Conservation (phyloP, 2,329 filamentous ascomycete species). For the Claviceps maximensis region DNA sequence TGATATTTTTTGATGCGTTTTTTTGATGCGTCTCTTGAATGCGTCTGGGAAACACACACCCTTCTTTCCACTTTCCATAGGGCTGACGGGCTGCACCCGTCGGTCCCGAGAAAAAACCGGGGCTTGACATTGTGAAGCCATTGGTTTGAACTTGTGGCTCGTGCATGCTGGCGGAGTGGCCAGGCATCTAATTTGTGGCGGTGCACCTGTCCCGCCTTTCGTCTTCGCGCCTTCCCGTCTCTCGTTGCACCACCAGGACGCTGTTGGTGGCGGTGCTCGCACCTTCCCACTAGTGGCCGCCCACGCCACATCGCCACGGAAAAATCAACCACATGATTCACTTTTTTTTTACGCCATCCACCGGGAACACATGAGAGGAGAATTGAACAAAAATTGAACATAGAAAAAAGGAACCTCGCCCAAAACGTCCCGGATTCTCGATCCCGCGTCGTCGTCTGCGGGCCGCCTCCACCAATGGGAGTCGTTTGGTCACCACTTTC, state of each 20-base stretch:
- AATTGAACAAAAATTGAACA: too few species aligned
- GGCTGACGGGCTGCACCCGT: neutral
- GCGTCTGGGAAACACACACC: too few species aligned
- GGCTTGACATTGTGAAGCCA: too few species aligned
- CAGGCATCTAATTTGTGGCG: neutral
- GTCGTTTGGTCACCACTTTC: slow-evolving; percentile 7
- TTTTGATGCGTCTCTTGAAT: too few species aligned
- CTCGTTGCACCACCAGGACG: too few species aligned
- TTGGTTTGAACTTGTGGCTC: neutral
- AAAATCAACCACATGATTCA: too few species aligned
- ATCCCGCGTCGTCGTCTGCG: neutral
- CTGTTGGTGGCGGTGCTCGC: neutral
- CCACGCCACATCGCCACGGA: too few species aligned
- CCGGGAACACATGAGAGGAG: too few species aligned
- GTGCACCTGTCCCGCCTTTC: neutral
- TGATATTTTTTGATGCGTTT: too few species aligned
- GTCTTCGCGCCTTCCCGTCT: too few species aligned
- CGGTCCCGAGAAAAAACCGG: neutral
- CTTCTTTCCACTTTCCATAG: neutral
- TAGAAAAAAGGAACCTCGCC: neutral
- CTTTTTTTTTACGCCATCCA: too few species aligned
- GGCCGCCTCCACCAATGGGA: slow-evolving; percentile 5
- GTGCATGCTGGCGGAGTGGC: neutral
- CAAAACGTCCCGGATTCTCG: neutral
- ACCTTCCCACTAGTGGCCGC: neutral